Evolutionary conservation across 1,284 basidiomycete species (phyloP), one percentile per base, ranked within the genome.

Genomic region (Cystobasidiaceae sp.): DNA sequence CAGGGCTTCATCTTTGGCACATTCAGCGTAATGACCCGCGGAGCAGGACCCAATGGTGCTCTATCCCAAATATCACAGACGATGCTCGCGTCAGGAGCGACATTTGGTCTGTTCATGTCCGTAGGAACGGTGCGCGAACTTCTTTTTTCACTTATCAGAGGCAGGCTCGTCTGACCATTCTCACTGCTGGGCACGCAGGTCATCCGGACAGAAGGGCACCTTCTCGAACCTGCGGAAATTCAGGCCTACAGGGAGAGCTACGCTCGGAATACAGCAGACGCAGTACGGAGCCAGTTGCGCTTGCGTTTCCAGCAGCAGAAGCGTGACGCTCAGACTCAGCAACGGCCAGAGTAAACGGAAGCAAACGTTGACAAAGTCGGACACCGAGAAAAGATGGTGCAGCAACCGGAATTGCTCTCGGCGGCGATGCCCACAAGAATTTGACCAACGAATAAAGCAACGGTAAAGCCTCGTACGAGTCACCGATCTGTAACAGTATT

Each of bases 21-120:
- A 39, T 93, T 87, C 80, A 91, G 86, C 71, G 90, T 96, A 75
- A 79, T 96, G 44, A 82, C 91, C 74, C 83, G 84, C 71, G 92
- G 93, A 52, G 86, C 89, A 13, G 92, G 92, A 21, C 90, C 90
- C 50, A 84, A 90, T 74, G 92, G 92, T 8, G 80, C 85, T 59
- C 79, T 96, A 43, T 87, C 89, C 2, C 93, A 92, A 0, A 83
- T 96, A 44, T 93, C 90, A 17, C 90, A 92, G 73, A 94, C 94
- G 78, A 96, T 96, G 92, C 82, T 93, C 32, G 87, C 86, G 74
- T 91, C 89, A 71, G 90, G 87, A 13, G 89, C 89, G 3, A 90
- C 88, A 0, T 90, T 67, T 41, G 48, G 51, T n/a, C 17, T 44
- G 15, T 62, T 58, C 60, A 58, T 56, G 59, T 48, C 56, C 25